A percentile compares a stretch with the other conserved stretches of the same genome.
These are phyloP conservation scores for Peronospora destructor DNA, from an alignment of 352 stramenopile genomes.

Conservation along the genomic window DNA sequence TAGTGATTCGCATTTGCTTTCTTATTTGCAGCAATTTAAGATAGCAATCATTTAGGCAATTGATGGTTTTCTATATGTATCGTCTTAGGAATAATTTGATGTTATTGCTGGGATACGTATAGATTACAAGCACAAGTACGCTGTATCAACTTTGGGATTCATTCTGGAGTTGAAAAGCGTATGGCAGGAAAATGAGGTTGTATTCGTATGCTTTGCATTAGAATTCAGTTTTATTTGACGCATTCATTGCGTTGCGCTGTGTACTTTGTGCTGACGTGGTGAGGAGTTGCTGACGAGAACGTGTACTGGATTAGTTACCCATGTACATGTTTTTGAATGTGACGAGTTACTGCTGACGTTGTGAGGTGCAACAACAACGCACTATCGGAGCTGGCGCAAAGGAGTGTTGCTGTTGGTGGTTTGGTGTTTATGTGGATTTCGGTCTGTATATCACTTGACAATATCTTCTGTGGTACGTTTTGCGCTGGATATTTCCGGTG, in stretches of 20 bases:
- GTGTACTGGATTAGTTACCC: conserved; percentile 1
- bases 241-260: conserved; percentile 3
- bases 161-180: not conserved
- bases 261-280: conserved; percentile 5
- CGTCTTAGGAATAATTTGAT: not conserved
- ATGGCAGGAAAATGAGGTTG: conserved; percentile 1
- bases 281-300: not conserved
- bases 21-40: no score
- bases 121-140: conserved; percentile 1
- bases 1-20: no score
- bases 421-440: not conserved
- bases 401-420: conserved; percentile 1
- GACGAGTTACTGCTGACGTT: conserved; percentile 1
- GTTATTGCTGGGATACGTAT: not conserved
- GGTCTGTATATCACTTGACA: no score
- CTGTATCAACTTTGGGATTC: not conserved
- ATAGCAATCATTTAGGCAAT: no score
- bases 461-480: conserved; percentile 3
- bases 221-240: conserved; percentile 5
- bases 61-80: no score
- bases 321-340: not conserved
- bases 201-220: conserved; percentile 8
- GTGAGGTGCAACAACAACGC: conserved; percentile 4
- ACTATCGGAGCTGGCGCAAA: conserved; percentile 4
- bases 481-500: conserved; percentile 1